Percentiles rank a stretch among this genome's conserved stretches.
Evolutionary conservation across 805 yeast species (phyloP).

Genomic region (Lipomyces sp.): DNA sequence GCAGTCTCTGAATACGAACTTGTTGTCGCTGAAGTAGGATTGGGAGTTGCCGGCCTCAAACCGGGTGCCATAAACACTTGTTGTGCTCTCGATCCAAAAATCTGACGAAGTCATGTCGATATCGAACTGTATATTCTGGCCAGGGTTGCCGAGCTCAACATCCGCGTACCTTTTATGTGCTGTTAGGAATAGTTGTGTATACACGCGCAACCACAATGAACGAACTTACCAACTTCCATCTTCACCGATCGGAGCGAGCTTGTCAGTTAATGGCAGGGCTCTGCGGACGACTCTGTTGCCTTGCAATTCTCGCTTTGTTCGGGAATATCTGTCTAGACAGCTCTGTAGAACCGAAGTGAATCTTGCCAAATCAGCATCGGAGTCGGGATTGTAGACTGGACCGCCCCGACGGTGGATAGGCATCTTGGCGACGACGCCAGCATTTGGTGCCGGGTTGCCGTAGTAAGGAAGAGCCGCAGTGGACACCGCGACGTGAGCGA

Average conservation of each 20-base stretch:
- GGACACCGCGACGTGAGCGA: conserved; percentile 2
- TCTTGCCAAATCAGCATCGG: conserved; percentile 28
- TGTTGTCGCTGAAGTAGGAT: conserved; percentile 31
- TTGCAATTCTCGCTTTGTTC: conserved; percentile 35
- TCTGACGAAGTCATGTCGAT: conserved; percentile 37
- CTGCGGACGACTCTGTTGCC: conserved; percentile 36
- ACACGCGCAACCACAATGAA: too few species aligned
- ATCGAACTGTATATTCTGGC: conserved; percentile 30
- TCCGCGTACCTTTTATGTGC: conserved; percentile 13
- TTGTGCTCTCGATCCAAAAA: conserved; percentile 35
- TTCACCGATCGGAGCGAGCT: conserved; percentile 35
- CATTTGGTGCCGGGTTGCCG: conserved; percentile 17
- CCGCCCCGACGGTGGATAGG: conserved; percentile 31
- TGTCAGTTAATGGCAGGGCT: conserved; percentile 30
- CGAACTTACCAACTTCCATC: conserved; percentile 25
- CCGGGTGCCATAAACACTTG: conserved; percentile 33
- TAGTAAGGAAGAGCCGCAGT: conserved; percentile 18
- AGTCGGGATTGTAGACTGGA: conserved; percentile 27
- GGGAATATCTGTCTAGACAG: conserved; percentile 19
- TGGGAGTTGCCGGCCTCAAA: conserved; percentile 29
- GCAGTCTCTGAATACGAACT: conserved; percentile 32
- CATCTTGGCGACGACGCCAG: conserved; percentile 25
- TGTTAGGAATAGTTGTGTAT: neutral
- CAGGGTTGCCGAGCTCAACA: conserved; percentile 28
- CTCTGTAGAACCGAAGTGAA: conserved; percentile 19